Base-by-base conservation (phyloP, 495 filamentous ascomycete species). In the Collariella sp. region DNA sequence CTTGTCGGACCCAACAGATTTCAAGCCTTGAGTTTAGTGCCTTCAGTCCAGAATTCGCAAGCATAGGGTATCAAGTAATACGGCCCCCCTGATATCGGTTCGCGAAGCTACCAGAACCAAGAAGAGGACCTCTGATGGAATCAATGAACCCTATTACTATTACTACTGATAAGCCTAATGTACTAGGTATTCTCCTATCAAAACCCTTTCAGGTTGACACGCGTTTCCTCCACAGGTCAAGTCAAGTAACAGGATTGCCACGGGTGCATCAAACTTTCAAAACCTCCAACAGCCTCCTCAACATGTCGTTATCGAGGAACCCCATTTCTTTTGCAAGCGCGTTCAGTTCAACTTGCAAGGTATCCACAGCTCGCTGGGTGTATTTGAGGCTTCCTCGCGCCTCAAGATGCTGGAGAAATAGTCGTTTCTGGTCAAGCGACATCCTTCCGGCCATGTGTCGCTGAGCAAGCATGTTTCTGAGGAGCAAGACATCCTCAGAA, bases 401-500 rank as follows among this genome's bases (percentile, higher is more conserved):
- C 16, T 43, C 13, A 3, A 55, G 19, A 0, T 48, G 44, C 42
- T 55, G 16, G 5, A 55, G 52, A 6, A 47, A 39, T 24, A 55
- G 4, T 13, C 41, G 31, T 44, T 55, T 55, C 33, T 55, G 52
- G 1, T 55, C 44, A 5, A 47, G 5, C 5, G 35, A 34, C 44
- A 55, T 45, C 10, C 18, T 16, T 7, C 52, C 52, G 20, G 13
- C 26, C 1, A 15, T 18, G 13, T 35, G 52, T n/a, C 52, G 52
- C 18, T 55, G 44, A 13, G 52, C 22, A 16, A 55, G 45, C 35
- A 55, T 18, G 36, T 43, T 55, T 1, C 29, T 16, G 26, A 42
- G 49, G 31, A 45, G n/a, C 16, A 13, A 7, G 1, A 20, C 6
- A 15, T 20, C 16, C 7, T 16, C 12, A 7, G 18, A 11, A 24